A percentile compares a stretch with the other conserved stretches of the same genome.
These are phyloP conservation scores for Trypanosoma mega DNA, from an alignment of 208 protist species.

Conservation along the genomic window DNA sequence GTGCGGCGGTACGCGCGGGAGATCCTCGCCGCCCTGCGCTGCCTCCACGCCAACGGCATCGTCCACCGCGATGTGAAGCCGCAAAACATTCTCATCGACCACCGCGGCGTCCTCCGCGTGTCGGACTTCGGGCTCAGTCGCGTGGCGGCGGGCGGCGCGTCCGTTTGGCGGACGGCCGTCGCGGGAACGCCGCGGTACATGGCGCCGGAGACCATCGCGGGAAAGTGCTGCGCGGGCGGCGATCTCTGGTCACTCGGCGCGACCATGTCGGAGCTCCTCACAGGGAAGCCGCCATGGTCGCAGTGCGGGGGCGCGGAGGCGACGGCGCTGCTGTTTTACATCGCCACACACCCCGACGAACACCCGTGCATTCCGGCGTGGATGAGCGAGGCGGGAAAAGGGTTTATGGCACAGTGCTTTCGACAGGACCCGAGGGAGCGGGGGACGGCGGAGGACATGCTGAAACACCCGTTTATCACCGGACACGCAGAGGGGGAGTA, in stretches of 20 bases:
- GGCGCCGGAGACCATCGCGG: slow-evolving; percentile 55
- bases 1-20: slow-evolving; percentile 59
- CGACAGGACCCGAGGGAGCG: slow-evolving; percentile 42
- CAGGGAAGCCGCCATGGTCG: slow-evolving; percentile 54
- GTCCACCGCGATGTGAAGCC: slow-evolving; percentile 85
- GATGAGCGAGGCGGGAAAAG: slow-evolving; percentile 4
- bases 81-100: slow-evolving; percentile 74
- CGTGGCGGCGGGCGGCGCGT: slow-evolving; percentile 29
- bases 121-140: slow-evolving; percentile 80
- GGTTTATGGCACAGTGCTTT: slow-evolving; percentile 25
- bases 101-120: slow-evolving; percentile 67
- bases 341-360: slow-evolving; percentile 31
- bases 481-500: background rate
- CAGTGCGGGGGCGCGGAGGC: slow-evolving; percentile 28
- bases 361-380: slow-evolving; percentile 16
- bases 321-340: slow-evolving; percentile 61
- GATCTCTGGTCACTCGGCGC: slow-evolving; percentile 86
- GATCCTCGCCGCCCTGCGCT: slow-evolving; percentile 49
- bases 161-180: slow-evolving; percentile 39
- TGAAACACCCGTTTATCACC: slow-evolving; percentile 58
- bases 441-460: slow-evolving; percentile 42
- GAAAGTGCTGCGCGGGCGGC: slow-evolving; percentile 43
- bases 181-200: slow-evolving; percentile 72
- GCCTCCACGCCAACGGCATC: slow-evolving; percentile 65
- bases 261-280: slow-evolving; percentile 65